Conservation (phyloP, 106 monocot species). For the Alisma plantagoaquatica region DNA sequence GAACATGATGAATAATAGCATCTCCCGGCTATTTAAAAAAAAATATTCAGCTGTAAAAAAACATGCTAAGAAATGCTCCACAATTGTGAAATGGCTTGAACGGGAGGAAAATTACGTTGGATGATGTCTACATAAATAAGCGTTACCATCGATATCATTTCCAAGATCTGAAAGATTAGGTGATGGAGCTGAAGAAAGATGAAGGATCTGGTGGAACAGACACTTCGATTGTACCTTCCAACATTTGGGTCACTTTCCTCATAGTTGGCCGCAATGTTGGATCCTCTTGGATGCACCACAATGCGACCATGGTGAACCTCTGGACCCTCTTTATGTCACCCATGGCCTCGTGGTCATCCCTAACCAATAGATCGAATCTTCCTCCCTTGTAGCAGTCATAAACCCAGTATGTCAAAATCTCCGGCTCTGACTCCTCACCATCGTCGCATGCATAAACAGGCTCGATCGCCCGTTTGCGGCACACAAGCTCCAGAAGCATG, state of each 20-base stretch:
- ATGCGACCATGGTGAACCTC: conserved; percentile 2
- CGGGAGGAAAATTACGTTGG: too few relatives aligned
- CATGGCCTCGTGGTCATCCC: conserved; percentile 13
- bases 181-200: too few relatives aligned
- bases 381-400: conserved; percentile 8
- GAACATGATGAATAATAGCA: too few relatives aligned
- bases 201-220: conserved; percentile 4
- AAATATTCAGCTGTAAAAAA: too few relatives aligned
- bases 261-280: conserved; percentile 28
- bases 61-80: too few relatives aligned
- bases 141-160: too few relatives aligned
- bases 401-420: conserved; percentile 2
- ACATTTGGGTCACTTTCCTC: conserved; percentile 24
- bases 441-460: neutral
- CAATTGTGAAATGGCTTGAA: too few relatives aligned
- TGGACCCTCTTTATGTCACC: conserved; percentile 9
- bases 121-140: too few relatives aligned
- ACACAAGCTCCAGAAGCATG: conserved; percentile 12
- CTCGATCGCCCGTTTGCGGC: conserved; percentile 12
- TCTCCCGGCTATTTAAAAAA: too few relatives aligned
- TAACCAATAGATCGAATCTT: neutral
- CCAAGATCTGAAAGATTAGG: too few relatives aligned
- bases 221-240: conserved; percentile 18
- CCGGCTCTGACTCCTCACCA: too few relatives aligned
- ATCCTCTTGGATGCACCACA: conserved; percentile 32